phyloP scores from a whole-genome alignment of 306 rosid species.

The Castanospermum australe region DNA sequence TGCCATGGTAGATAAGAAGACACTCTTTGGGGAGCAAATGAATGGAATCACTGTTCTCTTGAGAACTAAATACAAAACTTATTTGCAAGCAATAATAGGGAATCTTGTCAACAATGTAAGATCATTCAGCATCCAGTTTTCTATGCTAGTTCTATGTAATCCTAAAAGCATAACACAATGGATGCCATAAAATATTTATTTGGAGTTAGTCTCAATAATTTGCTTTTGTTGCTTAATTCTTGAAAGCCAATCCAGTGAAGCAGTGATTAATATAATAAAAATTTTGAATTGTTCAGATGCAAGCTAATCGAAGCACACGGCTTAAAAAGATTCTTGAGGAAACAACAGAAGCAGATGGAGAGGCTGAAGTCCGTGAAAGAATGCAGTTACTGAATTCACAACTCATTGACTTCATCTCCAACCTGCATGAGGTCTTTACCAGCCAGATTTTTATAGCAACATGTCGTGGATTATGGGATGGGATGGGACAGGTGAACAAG shows the following conservation, averaged over 20 bases:
- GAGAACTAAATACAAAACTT: conserved; percentile 90
- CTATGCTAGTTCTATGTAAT: conserved; percentile 3
- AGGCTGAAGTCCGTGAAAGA: conserved; percentile 87
- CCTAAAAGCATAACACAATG: not conserved
- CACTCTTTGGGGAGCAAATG: conserved; percentile 88
- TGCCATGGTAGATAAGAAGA: conserved; percentile 70
- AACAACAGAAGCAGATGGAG: conserved; percentile 91
- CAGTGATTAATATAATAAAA: not conserved
- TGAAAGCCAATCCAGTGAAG: not conserved
- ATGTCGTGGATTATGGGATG: conserved; percentile 91
- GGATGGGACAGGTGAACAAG: conserved; percentile 86
- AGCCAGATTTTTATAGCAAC: conserved; percentile 75
- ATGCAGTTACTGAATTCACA: conserved; percentile 82
- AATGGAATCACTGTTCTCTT: conserved; percentile 82
- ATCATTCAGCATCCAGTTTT: conserved; percentile 1
- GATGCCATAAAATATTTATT: not conserved
- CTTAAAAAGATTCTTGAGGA: conserved; percentile 90
- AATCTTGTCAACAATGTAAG: conserved; percentile 90
- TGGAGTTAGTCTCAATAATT: not conserved
- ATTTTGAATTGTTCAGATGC: conserved; percentile 54
- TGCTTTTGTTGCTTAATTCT: not conserved
- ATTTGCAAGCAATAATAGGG: conserved; percentile 89
- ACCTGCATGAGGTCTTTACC: conserved; percentile 84
- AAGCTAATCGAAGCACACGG: conserved; percentile 66
- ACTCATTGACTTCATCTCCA: conserved; percentile 76